Percentiles rank a stretch among this genome's conserved stretches.
Evolutionary conservation across 768 basidiomycete species (phyloP).

Genomic region (Clavulina sp.): DNA sequence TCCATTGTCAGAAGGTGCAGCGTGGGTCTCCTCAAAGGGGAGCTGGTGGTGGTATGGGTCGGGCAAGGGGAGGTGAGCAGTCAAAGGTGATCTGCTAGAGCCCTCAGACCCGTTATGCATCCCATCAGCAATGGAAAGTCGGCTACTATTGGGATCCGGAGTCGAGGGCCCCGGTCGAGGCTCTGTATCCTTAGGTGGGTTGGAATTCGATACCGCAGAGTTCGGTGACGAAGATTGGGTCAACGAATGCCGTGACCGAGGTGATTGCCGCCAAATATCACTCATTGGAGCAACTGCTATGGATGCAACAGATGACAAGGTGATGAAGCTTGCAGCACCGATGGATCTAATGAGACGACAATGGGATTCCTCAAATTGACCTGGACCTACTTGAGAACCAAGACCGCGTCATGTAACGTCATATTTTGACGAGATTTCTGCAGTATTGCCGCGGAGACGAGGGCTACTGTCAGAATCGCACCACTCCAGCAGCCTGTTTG

Average conservation of each 20-base stretch:
- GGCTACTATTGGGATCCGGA: not conserved
- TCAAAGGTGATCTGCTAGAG: not conserved
- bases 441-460: not conserved
- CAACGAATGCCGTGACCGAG: too few relatives aligned
- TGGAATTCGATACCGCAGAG: too few relatives aligned
- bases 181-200: too few relatives aligned
- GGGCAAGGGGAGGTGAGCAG: not conserved
- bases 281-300: not conserved
- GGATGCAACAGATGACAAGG: slow-evolving; percentile 3
- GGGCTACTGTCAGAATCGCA: not conserved
- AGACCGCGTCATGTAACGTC: not conserved
- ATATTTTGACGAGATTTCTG: not conserved
- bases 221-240: too few relatives aligned
- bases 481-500: not conserved
- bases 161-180: too few relatives aligned
- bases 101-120: not conserved
- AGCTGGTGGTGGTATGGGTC: not conserved
- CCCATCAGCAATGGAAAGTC: not conserved
- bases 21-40: too few relatives aligned
- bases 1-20: too few relatives aligned
- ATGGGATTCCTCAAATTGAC: too few relatives aligned
- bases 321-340: not conserved
- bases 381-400: not conserved
- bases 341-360: not conserved
- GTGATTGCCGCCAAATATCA: not conserved